Evolutionary conservation across 371 early-diverging fungal species (phyloP).

Genomic region (Mucor mucedo): DNA sequence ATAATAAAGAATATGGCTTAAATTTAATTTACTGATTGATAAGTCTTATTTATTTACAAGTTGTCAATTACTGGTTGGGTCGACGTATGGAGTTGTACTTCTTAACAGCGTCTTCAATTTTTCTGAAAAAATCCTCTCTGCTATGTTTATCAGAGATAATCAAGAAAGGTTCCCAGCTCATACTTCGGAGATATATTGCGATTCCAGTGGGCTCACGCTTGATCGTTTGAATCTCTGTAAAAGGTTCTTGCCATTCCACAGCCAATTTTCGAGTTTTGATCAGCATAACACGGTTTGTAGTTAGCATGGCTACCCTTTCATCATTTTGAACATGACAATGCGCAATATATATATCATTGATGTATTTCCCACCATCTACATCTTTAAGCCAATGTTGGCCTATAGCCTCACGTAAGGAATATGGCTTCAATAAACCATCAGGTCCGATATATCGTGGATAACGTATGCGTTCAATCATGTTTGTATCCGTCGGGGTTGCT

Average conservation of each 20-base stretch:
- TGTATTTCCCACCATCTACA: constrained; percentile 80
- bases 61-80: constrained; percentile 7
- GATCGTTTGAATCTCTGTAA: constrained; percentile 56
- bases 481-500: constrained; percentile 75
- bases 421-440: constrained; percentile 79
- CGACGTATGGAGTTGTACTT: constrained; percentile 36
- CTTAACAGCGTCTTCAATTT: constrained; percentile 57
- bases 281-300: constrained; percentile 71
- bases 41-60: no score
- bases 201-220: constrained; percentile 56
- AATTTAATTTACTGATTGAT: no score
- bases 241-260: constrained; percentile 75
- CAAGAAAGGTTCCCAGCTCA: constrained; percentile 63
- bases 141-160: constrained; percentile 62
- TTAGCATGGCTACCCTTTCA: constrained; percentile 77
- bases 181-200: constrained; percentile 46
- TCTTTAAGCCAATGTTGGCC: constrained; percentile 92
- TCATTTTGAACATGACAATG: constrained; percentile 78
- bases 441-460: constrained; percentile 86
- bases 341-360: constrained; percentile 86
- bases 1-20: no score
- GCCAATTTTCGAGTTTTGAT: constrained; percentile 64
- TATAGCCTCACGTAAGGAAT: constrained; percentile 82
- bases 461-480: constrained; percentile 74
- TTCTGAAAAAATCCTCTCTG: constrained; percentile 65